Conservation (phyloP, 2,329 filamentous ascomycete genomes). For the Talaromyces amestolkiae region DNA sequence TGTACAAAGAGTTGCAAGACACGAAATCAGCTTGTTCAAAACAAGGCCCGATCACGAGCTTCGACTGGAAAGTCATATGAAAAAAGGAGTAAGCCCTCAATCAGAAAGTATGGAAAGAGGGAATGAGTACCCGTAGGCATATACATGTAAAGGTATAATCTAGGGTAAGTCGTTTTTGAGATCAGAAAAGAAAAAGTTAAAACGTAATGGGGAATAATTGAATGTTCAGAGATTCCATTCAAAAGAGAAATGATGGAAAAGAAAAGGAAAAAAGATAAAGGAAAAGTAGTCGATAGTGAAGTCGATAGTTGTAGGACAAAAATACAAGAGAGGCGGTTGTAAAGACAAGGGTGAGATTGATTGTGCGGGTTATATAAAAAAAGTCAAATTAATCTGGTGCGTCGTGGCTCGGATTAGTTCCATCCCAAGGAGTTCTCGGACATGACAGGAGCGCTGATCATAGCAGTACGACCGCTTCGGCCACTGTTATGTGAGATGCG, state of each 20-base stretch:
- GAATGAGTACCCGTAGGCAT: not conserved
- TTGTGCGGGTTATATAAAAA: not conserved
- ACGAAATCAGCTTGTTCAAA: not conserved
- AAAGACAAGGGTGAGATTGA: not conserved
- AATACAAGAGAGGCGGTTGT: constrained; percentile 17
- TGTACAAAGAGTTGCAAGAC: constrained; percentile 7
- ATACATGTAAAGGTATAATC: constrained; percentile 1
- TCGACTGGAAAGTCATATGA: constrained; percentile 1
- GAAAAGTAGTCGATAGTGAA: constrained; percentile 20
- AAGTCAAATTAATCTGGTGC: not conserved
- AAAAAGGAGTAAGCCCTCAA: not conserved
- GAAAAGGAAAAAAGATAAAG: constrained; percentile 22
- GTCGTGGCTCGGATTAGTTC: constrained; percentile 58
- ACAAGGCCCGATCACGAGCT: not conserved
- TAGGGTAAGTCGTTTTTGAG: constrained; percentile 2
- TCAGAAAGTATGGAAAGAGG: not conserved
- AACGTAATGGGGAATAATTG: constrained; percentile 21
- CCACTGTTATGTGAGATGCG: constrained; percentile 64
- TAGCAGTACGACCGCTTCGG: constrained; percentile 63
- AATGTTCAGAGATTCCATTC: constrained; percentile 15
- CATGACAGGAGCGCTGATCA: constrained; percentile 86
- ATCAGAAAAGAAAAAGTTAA: not conserved
- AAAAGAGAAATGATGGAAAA: constrained; percentile 21
- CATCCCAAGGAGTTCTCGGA: constrained; percentile 93
- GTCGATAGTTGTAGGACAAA: constrained; percentile 18